Evolutionary conservation across 2,329 filamentous ascomycete genomes (phyloP), one percentile per base, ranked within the genome.

Genomic region (Cercospora sp.): DNA sequence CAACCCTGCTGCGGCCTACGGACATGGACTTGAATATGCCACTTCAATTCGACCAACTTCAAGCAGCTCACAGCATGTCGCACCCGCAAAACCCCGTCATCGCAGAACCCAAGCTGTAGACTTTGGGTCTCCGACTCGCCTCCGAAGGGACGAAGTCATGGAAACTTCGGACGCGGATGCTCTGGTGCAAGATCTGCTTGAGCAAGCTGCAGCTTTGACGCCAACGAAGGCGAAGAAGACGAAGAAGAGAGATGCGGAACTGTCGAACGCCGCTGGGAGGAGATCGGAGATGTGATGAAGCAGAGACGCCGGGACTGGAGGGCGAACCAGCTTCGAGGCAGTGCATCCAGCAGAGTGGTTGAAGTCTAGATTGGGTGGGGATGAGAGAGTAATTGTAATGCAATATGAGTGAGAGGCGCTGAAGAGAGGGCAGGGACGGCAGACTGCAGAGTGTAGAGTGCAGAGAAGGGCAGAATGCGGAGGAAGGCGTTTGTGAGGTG

Each of bases 231-330:
- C 3, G 1, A 60, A 37, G 57, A 60, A 60, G 57, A n/a, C 26
- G 28, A 60, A 37, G 57, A 60, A 60, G 57, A n/a, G 57, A 37
- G 21, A 51, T 24, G 45, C 26, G 28, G 24, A 58, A 8, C 21
- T 58, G 53, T n/a, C 16, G 26, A 32, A n/a, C 18, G 30, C 26
- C 53, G 53, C 1, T 58, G 63, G 51, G 34, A 40, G 30, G 51
- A 13, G 12, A 53, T 65, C 34, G 32, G 26, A 32, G 32, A 59
- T 59, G 63, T 43, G 18, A 34, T 58, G 63, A 37, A 61, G 59
- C 26, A 28, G 59, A 61, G 37, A 24, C 18, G 59, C 21, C 26
- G 40, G 37, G 59, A 61, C 13, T 61, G 59, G 59, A 43, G 59
- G 37, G 7, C 30, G 37, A 43, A n/a, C 3, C 18, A 18, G 24